A percentile compares a stretch with the other conserved stretches of the same genome.
Evolutionary conservation across 2,329 filamentous ascomycete species (phyloP).

Genomic region (Seiridium cupressi): DNA sequence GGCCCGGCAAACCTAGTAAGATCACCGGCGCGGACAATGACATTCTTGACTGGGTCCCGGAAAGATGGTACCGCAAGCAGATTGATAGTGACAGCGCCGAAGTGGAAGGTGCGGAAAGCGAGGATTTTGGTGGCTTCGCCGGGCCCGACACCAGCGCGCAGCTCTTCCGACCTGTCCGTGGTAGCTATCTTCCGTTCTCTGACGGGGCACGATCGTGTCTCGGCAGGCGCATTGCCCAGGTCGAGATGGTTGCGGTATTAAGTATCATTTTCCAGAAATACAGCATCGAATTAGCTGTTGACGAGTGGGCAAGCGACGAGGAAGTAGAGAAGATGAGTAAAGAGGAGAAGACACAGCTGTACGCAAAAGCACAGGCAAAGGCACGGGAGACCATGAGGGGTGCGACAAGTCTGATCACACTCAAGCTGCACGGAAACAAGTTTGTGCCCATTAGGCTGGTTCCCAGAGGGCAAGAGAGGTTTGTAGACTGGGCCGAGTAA

Average conservation of each 20-base stretch:
- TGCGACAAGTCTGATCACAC: conserved; percentile 65
- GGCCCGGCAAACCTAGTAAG: conserved; percentile 56
- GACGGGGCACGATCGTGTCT: conserved; percentile 58
- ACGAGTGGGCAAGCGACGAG: conserved; percentile 53
- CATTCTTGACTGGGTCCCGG: conserved; percentile 66
- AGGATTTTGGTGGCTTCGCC: conserved; percentile 57
- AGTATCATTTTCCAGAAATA: conserved; percentile 57
- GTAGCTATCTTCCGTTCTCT: conserved; percentile 57
- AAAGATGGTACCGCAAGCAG: conserved; percentile 63
- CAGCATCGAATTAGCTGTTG: conserved; percentile 69
- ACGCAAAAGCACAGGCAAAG: conserved; percentile 57
- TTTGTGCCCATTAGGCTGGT: conserved; percentile 68
- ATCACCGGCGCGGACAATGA: conserved; percentile 48
- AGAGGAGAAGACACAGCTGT: conserved; percentile 49
- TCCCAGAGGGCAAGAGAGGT: conserved; percentile 67
- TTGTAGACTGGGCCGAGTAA: conserved; percentile 40
- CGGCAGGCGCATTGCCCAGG: conserved; percentile 57
- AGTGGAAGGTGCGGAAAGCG: conserved; percentile 36
- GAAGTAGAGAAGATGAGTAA: conserved; percentile 51
- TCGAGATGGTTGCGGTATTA: conserved; percentile 55
- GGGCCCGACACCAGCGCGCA: conserved; percentile 60
- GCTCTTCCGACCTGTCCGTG: conserved; percentile 59
- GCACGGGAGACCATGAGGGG: conserved; percentile 50
- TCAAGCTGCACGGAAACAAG: conserved; percentile 63
- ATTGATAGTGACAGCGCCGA: conserved; percentile 8